A percentile compares a stretch with the other conserved stretches of the same genome.
These are phyloP conservation scores for Zygoascus meyerae DNA, from an alignment of 1,139 yeast genomes.

Conservation along the genomic window DNA sequence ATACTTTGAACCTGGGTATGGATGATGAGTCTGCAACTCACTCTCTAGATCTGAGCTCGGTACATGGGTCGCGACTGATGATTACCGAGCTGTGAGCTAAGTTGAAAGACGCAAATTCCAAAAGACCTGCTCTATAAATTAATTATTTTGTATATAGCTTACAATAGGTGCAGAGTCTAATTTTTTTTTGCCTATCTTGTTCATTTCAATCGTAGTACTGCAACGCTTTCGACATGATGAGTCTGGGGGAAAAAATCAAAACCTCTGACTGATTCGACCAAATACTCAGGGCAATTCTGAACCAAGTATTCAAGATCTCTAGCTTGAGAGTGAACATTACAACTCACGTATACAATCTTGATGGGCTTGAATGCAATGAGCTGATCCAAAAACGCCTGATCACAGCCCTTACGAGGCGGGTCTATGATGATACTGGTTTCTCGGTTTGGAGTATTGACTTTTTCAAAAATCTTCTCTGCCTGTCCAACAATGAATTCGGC, in stretches of 20 bases:
- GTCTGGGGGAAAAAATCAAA: conserved; percentile 98
- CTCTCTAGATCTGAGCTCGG: neutral
- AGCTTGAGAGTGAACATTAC: conserved; percentile 97
- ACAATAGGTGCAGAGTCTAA: no score
- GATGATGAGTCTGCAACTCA: conserved; percentile 1
- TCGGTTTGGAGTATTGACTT: conserved; percentile 64
- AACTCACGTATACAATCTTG: conserved; percentile 83
- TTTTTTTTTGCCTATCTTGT: neutral
- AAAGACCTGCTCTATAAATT: neutral
- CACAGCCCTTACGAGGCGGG: conserved; percentile 98
- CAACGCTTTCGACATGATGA: conserved; percentile 94
- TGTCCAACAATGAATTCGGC: conserved; percentile 85
- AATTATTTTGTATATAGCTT: neutral
- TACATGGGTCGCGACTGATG: conserved; percentile 3
- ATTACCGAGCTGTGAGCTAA: conserved; percentile 1
- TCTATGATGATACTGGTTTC: conserved; percentile 87
- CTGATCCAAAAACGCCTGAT: conserved; percentile 77
- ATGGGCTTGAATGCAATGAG: conserved; percentile 77
- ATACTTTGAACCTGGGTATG: conserved; percentile 5
- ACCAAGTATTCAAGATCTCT: conserved; percentile 84
- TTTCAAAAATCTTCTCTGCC: conserved; percentile 82
- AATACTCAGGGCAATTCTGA: conserved; percentile 42
- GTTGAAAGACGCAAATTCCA: neutral
- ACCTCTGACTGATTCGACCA: conserved; percentile 78
- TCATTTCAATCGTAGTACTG: conserved; percentile 48